A percentile compares a stretch with the other conserved stretches of the same genome.
phyloP scores from a whole-genome alignment of 2,329 filamentous ascomycete genomes.

The Blastomyces silverae region DNA sequence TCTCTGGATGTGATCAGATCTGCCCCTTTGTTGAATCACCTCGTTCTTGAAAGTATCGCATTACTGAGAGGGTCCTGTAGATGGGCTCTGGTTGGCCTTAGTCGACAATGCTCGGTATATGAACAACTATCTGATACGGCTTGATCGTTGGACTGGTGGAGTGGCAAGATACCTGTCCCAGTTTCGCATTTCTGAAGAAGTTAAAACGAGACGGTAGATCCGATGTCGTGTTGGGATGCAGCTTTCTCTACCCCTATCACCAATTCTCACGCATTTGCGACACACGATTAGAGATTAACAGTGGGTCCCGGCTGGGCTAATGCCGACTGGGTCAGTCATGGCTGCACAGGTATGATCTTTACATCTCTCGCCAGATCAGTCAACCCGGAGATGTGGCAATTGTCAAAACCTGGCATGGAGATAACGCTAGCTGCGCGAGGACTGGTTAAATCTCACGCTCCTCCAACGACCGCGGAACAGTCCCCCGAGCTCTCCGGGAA shows the following conservation, averaged over 20 bases:
- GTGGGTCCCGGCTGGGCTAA: neutral
- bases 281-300: too few species aligned
- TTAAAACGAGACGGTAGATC: neutral
- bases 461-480: neutral
- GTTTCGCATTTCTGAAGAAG: neutral
- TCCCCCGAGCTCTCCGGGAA: neutral
- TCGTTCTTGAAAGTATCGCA: neutral
- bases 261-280: neutral
- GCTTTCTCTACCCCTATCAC: neutral
- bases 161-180: neutral
- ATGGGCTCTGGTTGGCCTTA: neutral
- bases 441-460: neutral
- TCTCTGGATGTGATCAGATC: neutral
- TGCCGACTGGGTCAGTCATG: neutral
- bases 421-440: neutral
- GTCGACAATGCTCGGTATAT: neutral
- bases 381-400: neutral
- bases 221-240: neutral
- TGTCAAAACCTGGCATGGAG: neutral
- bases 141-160: slow-evolving; percentile 2
- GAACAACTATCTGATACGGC: neutral
- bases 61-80: neutral
- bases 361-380: neutral
- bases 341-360: neutral
- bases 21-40: neutral